Conservation (phyloP, 2,329 filamentous ascomycete genomes). For the Aureobasidium namibiae region DNA sequence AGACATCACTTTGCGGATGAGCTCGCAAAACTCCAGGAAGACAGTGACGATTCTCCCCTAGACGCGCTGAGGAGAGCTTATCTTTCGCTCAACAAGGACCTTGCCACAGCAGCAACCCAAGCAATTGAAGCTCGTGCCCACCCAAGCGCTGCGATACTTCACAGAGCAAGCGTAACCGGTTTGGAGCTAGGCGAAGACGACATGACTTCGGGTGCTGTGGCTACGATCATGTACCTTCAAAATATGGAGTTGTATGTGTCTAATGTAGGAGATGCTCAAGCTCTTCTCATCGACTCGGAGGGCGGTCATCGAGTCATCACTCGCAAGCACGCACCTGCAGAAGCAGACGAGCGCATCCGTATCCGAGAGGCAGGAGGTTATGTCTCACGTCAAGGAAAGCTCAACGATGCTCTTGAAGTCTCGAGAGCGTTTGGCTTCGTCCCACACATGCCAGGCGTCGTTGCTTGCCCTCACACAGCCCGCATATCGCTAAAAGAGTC, state of each 20-base stretch:
- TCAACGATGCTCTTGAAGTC: conserved; percentile 86
- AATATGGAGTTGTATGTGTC: conserved; percentile 87
- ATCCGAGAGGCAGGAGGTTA: conserved; percentile 93
- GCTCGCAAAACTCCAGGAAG: conserved; percentile 58
- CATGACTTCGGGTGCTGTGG: conserved; percentile 80
- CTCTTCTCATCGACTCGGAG: conserved; percentile 87
- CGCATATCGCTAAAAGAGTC: conserved; percentile 73
- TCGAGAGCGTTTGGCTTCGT: conserved; percentile 94
- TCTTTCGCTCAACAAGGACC: conserved; percentile 83
- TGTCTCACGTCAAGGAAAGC: conserved; percentile 86
- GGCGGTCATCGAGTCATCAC: conserved; percentile 78
- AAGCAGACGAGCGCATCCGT: conserved; percentile 71
- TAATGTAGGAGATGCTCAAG: conserved; percentile 91
- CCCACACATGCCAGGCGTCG: conserved; percentile 83
- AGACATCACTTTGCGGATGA: conserved; percentile 75
- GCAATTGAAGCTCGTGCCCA: conserved; percentile 65
- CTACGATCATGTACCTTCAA: conserved; percentile 83
- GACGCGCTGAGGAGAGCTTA: conserved; percentile 86
- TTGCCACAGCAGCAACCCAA: conserved; percentile 76
- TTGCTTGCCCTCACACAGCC: conserved; percentile 78
- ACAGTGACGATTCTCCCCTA: conserved; percentile 58
- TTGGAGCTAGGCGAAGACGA: conserved; percentile 83
- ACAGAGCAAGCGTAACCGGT: conserved; percentile 63
- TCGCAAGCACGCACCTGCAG: conserved; percentile 85
- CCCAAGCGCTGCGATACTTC: conserved; percentile 41